Conservation (phyloP, 805 yeast species). For the Limtongozyma cylindracea region DNA sequence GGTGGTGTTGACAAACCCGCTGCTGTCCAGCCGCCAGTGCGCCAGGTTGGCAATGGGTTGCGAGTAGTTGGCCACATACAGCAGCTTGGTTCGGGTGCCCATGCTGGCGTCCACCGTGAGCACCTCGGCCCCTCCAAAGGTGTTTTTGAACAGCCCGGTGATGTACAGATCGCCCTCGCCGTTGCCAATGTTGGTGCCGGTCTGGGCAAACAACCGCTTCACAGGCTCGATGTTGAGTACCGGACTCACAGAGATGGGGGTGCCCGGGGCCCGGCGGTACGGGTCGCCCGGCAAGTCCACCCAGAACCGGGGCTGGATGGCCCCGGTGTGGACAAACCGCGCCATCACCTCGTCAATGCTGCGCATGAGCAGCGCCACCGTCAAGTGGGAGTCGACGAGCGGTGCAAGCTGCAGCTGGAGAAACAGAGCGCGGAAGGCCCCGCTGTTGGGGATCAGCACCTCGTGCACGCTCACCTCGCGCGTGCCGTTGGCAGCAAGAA, state of each 20-base stretch:
- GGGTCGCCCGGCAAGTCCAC: too few species aligned
- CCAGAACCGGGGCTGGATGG: conserved; percentile 1
- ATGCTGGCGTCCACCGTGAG: conserved; percentile 23
- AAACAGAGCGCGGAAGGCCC: too few species aligned
- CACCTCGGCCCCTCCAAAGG: conserved; percentile 32
- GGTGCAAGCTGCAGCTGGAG: too few species aligned
- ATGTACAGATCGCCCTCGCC: conserved; percentile 93
- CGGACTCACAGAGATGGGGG: conserved; percentile 8
- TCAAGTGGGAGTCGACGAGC: too few species aligned
- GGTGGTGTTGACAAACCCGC: conserved; percentile 15
- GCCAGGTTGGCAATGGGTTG: conserved; percentile 19
- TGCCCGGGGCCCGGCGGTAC: too few species aligned
- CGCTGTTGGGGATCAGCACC: too few species aligned
- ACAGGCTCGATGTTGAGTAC: conserved; percentile 20
- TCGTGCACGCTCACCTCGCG: too few species aligned
- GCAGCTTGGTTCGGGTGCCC: conserved; percentile 22
- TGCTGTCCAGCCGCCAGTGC: conserved; percentile 12
- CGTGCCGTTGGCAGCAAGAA: too few species aligned
- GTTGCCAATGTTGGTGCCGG: conserved; percentile 91
- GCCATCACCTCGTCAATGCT: too few species aligned
- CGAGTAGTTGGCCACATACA: conserved; percentile 19
- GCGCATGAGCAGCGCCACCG: too few species aligned
- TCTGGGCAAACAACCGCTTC: conserved; percentile 55
- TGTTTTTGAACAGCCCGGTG: conserved; percentile 32
- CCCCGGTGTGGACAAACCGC: conserved; percentile 7